These are phyloP conservation scores for Ceratobasidium sp. DNA, from an alignment of 1,284 basidiomycete genomes.

Conservation along the genomic window DNA sequence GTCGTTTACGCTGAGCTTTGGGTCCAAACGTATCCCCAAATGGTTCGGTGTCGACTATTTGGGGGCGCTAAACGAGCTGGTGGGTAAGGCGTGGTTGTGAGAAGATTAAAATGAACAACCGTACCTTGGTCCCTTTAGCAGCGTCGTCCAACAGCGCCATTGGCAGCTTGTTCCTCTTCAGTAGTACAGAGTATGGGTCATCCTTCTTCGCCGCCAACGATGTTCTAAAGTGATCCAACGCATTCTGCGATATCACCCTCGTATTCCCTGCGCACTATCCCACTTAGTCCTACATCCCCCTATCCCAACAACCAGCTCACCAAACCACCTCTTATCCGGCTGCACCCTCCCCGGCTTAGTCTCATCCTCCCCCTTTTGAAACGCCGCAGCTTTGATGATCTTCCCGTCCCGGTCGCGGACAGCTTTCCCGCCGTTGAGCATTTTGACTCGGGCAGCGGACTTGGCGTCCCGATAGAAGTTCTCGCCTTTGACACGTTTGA, in stretches of 20 bases:
- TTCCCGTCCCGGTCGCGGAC: conserved; percentile 90
- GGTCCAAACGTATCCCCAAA: conserved; percentile 94
- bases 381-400: conserved; percentile 90
- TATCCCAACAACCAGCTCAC: conserved; percentile 61
- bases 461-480: conserved; percentile 96
- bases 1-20: conserved; percentile 91
- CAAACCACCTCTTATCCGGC: conserved; percentile 95
- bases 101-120: too few species aligned
- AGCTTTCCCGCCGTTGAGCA: conserved; percentile 91
- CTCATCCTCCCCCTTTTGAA: conserved; percentile 92
- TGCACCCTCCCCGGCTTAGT: conserved; percentile 89
- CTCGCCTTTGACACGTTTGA: conserved; percentile 87
- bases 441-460: conserved; percentile 82
- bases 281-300: conserved; percentile 14
- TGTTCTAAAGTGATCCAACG: conserved; percentile 93
- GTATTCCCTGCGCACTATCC: conserved; percentile 82
- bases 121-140: conserved; percentile 80
- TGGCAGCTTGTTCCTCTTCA: conserved; percentile 92
- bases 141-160: conserved; percentile 94
- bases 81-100: conserved; percentile 17
- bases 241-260: conserved; percentile 95
- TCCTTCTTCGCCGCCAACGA: conserved; percentile 84
- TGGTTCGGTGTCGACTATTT: conserved; percentile 94
- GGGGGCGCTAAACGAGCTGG: conserved; percentile 70
- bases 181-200: conserved; percentile 93